Evolutionary conservation across 73 alveolate species (phyloP), one percentile per base, ranked within the genome.

Genomic region (Paramecium octaurelia): DNA sequence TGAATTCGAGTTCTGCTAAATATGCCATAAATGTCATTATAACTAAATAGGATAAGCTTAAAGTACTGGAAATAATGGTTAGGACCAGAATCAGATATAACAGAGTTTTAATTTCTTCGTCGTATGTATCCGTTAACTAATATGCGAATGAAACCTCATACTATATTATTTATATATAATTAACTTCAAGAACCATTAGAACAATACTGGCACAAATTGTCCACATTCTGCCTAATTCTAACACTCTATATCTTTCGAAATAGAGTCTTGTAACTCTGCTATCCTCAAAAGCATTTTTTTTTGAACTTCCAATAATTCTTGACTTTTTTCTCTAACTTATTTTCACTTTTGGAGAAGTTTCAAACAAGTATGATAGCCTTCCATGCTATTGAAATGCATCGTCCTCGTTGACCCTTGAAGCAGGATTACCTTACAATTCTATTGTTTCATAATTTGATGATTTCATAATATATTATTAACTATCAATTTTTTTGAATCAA

Each of bases 221-320:
- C 76, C 11, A 43, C 43, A 80, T 31, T 80, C 91, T 16, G 27
- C 46, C 70, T 80, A 80, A 46, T 48, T 80, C 91, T 38, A 80
- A 8, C 20, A 80, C 35, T 23, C 57, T 40, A 24, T 80, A 80
- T 46, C 57, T 40, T 80, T 80, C 91, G 44, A 80, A 80, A 31
- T 31, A 43, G 9, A 80, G 29, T 42, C 46, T 80, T 80, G 91
- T 80, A 21, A 44, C 35, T 44, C 91, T 80, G 24, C 91, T 80
- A 46, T 80, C 91, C 18, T 80, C 91, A 80, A 80, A 80, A 18
- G 75, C 64, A 42, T 80, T 35, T 0, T 21, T 27, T 23, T 80
- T 48, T 9, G 46, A 21, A n/a, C 50, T 42, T 38, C 42, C 42
- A 42, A 31, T 42, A 23, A 80, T 44, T 20, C 58, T 43, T 80